These are phyloP conservation scores for Aphanomyces invadans DNA, from an alignment of 352 stramenopile genomes.

Conservation along the genomic window DNA sequence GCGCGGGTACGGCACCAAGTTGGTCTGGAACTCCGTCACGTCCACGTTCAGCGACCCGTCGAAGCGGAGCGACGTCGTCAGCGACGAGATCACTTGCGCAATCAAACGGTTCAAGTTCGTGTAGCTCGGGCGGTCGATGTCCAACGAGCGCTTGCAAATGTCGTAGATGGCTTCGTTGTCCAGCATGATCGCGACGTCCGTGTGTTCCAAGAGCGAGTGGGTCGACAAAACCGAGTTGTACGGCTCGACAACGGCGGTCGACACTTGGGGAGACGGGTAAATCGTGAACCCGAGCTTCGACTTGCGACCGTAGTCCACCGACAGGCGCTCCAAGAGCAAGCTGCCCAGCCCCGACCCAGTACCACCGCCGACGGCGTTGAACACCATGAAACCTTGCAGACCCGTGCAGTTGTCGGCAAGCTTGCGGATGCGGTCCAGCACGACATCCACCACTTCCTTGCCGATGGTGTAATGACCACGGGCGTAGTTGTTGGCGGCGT, in stretches of 20 bases:
- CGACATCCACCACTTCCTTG: slow-evolving; percentile 95
- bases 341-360: slow-evolving; percentile 96
- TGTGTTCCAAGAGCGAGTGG: slow-evolving; percentile 94
- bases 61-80: slow-evolving; percentile 96
- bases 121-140: slow-evolving; percentile 94
- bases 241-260: slow-evolving; percentile 95
- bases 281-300: slow-evolving; percentile 97
- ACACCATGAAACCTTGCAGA: slow-evolving; percentile 97
- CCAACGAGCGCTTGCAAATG: slow-evolving; percentile 92
- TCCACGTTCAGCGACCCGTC: slow-evolving; percentile 96
- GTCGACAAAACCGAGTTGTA: slow-evolving; percentile 98
- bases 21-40: slow-evolving; percentile 97
- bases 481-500: slow-evolving; percentile 83
- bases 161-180: slow-evolving; percentile 98
- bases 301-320: slow-evolving; percentile 96
- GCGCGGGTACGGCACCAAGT: slow-evolving; percentile 95
- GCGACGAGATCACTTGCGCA: slow-evolving; percentile 93
- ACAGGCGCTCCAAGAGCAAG: slow-evolving; percentile 94
- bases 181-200: slow-evolving; percentile 93
- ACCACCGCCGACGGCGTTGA: slow-evolving; percentile 95
- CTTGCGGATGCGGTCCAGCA: slow-evolving; percentile 96
- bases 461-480: slow-evolving; percentile 89
- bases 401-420: slow-evolving; percentile 94
- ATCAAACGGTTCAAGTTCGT: slow-evolving; percentile 97
- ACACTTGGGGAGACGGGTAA: slow-evolving; percentile 94